These are phyloP conservation scores for Logfia minima DNA, from an alignment of 129 eudicot genomes.

Conservation along the genomic window DNA sequence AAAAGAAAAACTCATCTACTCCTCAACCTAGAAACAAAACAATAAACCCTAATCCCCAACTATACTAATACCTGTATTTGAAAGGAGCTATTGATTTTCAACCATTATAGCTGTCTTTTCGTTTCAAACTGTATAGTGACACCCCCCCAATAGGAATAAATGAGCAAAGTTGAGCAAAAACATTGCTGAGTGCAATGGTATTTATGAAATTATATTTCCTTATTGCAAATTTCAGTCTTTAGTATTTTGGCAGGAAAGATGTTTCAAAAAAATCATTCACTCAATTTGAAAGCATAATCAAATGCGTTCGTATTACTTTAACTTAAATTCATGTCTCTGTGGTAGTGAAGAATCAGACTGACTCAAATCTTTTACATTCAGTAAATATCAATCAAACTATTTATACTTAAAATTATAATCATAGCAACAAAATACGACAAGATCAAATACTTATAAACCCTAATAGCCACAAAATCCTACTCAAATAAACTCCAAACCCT, in stretches of 20 bases:
- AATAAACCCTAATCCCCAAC: conserved; percentile 4
- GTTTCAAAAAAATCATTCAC: conserved; percentile 1
- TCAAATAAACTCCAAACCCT: conserved; percentile 15
- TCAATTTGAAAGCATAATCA: conserved; percentile 11
- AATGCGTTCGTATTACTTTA: background rate
- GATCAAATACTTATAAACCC: conserved; percentile 22
- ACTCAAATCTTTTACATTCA: conserved; percentile 12
- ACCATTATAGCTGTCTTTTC: conserved; percentile 3
- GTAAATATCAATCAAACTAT: conserved; percentile 5
- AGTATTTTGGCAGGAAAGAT: conserved; percentile 9
- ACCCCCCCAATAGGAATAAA: background rate
- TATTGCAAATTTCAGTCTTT: background rate
- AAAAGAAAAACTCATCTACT: background rate
- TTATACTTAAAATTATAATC: background rate
- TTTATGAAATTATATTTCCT: conserved; percentile 7
- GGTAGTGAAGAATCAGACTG: conserved; percentile 24
- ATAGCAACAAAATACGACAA: background rate
- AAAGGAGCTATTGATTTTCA: conserved; percentile 7
- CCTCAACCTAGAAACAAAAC: conserved; percentile 9
- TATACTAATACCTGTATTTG: conserved; percentile 2
- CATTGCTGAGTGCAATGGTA: conserved; percentile 1
- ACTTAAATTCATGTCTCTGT: background rate
- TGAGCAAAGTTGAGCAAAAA: background rate
- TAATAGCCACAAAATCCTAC: conserved; percentile 15
- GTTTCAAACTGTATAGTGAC: background rate